A percentile compares a stretch with the other conserved stretches of the same genome.
phyloP scores from a whole-genome alignment of 352 stramenopile genomes.

The Phytopythium sindhum region DNA sequence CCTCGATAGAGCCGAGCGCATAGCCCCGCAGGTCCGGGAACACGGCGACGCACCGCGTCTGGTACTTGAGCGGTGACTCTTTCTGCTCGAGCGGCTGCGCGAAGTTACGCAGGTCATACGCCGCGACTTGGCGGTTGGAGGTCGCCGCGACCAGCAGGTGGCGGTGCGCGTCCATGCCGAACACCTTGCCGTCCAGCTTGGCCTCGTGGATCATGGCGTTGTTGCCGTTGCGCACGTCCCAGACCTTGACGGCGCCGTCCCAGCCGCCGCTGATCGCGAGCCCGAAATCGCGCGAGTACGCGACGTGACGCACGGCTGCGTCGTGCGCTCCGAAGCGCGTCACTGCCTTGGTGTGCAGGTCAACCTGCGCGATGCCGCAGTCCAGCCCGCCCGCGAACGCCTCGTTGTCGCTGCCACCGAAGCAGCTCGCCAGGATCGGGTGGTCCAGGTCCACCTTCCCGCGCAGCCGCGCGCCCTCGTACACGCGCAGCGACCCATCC shows the following conservation, averaged over 20 bases:
- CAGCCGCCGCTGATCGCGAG: conserved; percentile 61
- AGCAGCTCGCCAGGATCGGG: conserved; percentile 67
- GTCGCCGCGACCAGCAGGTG: conserved; percentile 61
- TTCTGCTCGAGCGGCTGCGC: conserved; percentile 51
- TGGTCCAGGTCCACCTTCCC: conserved; percentile 66
- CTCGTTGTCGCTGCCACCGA: conserved; percentile 51
- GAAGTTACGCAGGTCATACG: conserved; percentile 86
- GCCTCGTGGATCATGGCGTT: conserved; percentile 46
- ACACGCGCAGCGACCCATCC: conserved; percentile 69
- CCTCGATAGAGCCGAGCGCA: conserved; percentile 94
- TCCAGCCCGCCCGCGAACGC: conserved; percentile 77
- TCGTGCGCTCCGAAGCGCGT: conserved; percentile 37
- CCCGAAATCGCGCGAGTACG: conserved; percentile 55
- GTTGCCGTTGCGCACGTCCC: conserved; percentile 58
- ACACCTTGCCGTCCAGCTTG: conserved; percentile 55
- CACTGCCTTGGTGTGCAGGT: conserved; percentile 42
- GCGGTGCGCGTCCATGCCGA: conserved; percentile 54
- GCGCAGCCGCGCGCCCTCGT: conserved; percentile 53
- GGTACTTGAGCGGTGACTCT: conserved; percentile 88
- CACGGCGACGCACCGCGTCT: conserved; percentile 88
- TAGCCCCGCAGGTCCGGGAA: conserved; percentile 77
- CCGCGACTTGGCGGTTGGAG: conserved; percentile 47
- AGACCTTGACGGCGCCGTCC: conserved; percentile 63
- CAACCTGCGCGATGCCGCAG: conserved; percentile 51
- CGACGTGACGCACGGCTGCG: conserved; percentile 48